Evolutionary conservation across 1,139 yeast genomes (phyloP).

Genomic region (Nakaseomyces sp.): DNA sequence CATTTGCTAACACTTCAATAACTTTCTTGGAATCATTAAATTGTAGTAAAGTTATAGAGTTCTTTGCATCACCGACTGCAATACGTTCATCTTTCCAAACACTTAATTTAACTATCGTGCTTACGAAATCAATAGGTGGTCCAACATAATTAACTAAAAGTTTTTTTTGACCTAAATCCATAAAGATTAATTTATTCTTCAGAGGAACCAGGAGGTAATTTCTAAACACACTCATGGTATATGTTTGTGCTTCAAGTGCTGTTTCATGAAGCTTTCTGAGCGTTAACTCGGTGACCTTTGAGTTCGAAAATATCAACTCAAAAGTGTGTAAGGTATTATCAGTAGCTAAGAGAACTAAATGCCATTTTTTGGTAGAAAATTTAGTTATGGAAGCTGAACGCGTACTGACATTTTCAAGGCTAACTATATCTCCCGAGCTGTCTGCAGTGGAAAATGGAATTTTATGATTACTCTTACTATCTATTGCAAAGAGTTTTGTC

Average conservation of each 20-base stretch:
- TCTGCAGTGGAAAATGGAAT: neutral
- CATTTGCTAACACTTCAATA: constrained; percentile 63
- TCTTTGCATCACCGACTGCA: constrained; percentile 58
- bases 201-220: constrained; percentile 57
- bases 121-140: constrained; percentile 1
- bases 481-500: neutral
- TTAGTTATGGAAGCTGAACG: constrained; percentile 13
- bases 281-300: constrained; percentile 17
- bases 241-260: constrained; percentile 40
- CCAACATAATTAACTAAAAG: constrained; percentile 38
- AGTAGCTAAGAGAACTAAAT: neutral
- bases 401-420: constrained; percentile 10
- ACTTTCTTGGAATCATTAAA: constrained; percentile 44
- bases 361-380: constrained; percentile 20
- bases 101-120: constrained; percentile 44
- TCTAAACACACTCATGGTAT: constrained; percentile 48
- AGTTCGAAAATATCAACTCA: constrained; percentile 12
- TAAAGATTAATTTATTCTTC: constrained; percentile 47
- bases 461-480: neutral
- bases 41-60: constrained; percentile 52
- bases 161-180: constrained; percentile 73
- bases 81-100: constrained; percentile 49
- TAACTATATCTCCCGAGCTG: constrained; percentile 5
- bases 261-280: constrained; percentile 57
- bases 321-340: constrained; percentile 16